These are phyloP conservation scores for Rhodotorula toruloides DNA, from an alignment of 768 basidiomycete species.

Conservation along the genomic window DNA sequence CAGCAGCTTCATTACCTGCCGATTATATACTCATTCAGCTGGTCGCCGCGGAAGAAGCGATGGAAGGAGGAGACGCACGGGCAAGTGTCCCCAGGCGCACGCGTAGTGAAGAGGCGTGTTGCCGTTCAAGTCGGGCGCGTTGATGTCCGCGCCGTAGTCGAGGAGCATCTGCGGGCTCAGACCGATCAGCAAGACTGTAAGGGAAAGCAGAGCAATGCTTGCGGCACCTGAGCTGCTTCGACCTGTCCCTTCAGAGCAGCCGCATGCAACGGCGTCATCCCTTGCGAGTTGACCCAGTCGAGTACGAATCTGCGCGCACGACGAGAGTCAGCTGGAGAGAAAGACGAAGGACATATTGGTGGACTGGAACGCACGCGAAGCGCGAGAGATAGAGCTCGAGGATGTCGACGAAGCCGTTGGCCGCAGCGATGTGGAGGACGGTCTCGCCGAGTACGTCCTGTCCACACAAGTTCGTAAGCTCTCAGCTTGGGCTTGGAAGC, in stretches of 20 bases:
- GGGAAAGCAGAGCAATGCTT: neutral
- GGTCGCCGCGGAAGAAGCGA: neutral
- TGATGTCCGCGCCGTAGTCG: constrained; percentile 39
- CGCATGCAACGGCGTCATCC: constrained; percentile 37
- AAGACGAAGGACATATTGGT: too few species aligned
- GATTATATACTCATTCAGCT: neutral
- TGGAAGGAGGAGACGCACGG: neutral
- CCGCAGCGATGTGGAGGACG: constrained; percentile 36
- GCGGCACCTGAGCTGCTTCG: constrained; percentile 25
- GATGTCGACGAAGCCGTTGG: constrained; percentile 16
- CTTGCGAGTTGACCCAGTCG: constrained; percentile 38
- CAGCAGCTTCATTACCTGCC: constrained; percentile 37
- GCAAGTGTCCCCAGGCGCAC: constrained; percentile 6
- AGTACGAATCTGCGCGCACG: too few species aligned
- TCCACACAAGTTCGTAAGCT: neutral
- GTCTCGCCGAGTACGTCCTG: constrained; percentile 41
- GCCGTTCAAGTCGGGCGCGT: constrained; percentile 41
- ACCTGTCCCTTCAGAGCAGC: constrained; percentile 40
- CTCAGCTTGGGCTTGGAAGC: too few species aligned
- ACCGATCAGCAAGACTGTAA: neutral
- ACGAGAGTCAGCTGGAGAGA: too few species aligned
- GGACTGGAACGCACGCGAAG: too few species aligned
- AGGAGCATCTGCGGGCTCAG: constrained; percentile 27
- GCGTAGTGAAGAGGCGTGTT: constrained; percentile 42
- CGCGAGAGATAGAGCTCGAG: constrained; percentile 16